A percentile compares a stretch with the other conserved stretches of the same genome.
Evolutionary conservation across 805 yeast species (phyloP).

Genomic region (Saturnispora bothae): DNA sequence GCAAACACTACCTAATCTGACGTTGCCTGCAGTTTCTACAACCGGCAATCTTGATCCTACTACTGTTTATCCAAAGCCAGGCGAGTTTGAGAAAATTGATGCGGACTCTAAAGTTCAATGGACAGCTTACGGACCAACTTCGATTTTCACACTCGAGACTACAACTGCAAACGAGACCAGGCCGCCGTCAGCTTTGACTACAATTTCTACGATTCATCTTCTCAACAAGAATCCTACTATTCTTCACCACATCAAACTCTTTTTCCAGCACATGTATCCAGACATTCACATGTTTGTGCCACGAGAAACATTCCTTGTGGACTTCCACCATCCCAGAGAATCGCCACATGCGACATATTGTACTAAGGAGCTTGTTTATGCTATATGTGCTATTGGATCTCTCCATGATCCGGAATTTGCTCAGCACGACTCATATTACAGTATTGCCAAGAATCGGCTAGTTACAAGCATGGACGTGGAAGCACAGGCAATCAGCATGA

Average conservation of each 20-base stretch:
- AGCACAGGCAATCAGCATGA: no score
- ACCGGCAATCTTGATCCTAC: not conserved
- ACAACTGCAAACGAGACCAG: no score
- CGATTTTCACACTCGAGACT: no score
- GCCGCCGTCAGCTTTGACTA: no score
- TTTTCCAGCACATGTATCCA: constrained; percentile 58
- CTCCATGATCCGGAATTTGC: constrained; percentile 29
- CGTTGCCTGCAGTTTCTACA: not conserved
- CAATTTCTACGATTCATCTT: constrained; percentile 14
- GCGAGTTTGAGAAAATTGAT: constrained; percentile 12
- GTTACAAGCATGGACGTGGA: constrained; percentile 31
- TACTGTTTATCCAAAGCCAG: constrained; percentile 14
- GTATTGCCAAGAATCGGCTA: constrained; percentile 34
- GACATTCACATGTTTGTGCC: constrained; percentile 54
- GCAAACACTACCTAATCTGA: not conserved
- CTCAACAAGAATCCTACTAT: constrained; percentile 25
- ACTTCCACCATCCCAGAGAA: constrained; percentile 44
- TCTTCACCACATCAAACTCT: constrained; percentile 16
- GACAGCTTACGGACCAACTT: constrained; percentile 18
- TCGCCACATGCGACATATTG: constrained; percentile 33
- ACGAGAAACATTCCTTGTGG: constrained; percentile 50
- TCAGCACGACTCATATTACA: constrained; percentile 33
- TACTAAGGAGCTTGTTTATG: constrained; percentile 40
- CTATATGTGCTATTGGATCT: constrained; percentile 52
- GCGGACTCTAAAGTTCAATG: constrained; percentile 6